A percentile compares a stretch with the other conserved stretches of the same genome.
Evolutionary conservation across 257 asterid species (phyloP).

Genomic region (Catharanthus roseus): DNA sequence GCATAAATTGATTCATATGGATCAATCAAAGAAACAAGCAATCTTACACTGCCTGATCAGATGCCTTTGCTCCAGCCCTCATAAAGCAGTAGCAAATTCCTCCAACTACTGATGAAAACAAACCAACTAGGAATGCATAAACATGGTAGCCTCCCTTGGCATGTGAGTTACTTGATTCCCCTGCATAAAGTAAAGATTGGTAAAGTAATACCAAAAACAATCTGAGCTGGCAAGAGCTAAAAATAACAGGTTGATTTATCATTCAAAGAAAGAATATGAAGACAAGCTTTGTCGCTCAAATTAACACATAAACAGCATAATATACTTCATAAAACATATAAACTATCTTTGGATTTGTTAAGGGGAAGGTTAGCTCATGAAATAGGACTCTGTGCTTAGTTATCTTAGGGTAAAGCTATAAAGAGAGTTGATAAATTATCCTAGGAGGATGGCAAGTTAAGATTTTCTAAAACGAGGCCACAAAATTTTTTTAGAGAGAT

Average conservation of each 20-base stretch:
- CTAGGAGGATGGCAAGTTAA: background rate
- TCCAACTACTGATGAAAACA: constrained; percentile 29
- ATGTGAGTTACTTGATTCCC: constrained; percentile 17
- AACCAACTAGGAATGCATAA: constrained; percentile 29
- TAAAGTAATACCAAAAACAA: background rate
- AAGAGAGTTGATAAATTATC: background rate
- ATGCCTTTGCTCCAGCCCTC: constrained; percentile 40
- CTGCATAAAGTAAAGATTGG: constrained; percentile 2
- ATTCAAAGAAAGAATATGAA: background rate
- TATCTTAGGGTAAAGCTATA: background rate
- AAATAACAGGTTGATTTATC: background rate
- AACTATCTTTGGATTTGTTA: too few species aligned
- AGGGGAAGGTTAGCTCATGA: background rate
- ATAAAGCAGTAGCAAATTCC: constrained; percentile 38
- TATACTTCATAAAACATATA: background rate
- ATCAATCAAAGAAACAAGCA: constrained; percentile 6
- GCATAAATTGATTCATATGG: background rate
- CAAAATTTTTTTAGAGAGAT: background rate
- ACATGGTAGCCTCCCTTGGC: constrained; percentile 21
- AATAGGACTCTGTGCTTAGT: background rate
- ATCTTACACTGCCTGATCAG: constrained; percentile 44
- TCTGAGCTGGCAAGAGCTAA: background rate
- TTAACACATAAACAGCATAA: background rate
- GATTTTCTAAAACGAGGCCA: background rate
- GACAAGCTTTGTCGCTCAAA: background rate